phyloP scores from a whole-genome alignment of 257 asterid species.

The Coffea eugenioides region DNA sequence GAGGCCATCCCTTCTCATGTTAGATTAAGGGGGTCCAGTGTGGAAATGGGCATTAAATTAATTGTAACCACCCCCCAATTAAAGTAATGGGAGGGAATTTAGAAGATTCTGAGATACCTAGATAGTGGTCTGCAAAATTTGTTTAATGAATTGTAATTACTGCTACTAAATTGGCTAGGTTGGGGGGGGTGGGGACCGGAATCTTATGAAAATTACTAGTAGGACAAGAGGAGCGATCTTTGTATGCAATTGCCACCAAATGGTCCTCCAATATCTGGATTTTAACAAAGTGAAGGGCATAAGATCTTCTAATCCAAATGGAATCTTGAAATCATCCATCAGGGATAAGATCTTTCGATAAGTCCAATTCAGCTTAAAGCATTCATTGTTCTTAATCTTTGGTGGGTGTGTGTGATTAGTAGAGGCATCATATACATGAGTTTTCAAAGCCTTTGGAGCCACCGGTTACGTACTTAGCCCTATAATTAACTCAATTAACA shows the following conservation, averaged over 20 bases:
- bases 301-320: conserved; percentile 51
- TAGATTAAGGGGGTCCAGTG: no score
- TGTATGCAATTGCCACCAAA: conserved; percentile 4
- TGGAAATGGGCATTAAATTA: no score
- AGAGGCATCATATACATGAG: conserved; percentile 1
- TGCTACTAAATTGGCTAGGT: no score
- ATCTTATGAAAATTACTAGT: not conserved
- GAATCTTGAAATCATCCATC: conserved; percentile 35
- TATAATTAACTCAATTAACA: no score
- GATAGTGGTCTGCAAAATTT: not conserved
- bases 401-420: conserved; percentile 20
- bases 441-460: not conserved
- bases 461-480: no score
- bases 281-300: conserved; percentile 33
- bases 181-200: no score
- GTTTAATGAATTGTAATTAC: no score
- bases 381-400: conserved; percentile 18
- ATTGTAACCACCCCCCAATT: no score
- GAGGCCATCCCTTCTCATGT: no score
- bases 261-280: not conserved
- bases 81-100: conserved; percentile 11
- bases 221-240: conserved; percentile 18
- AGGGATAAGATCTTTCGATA: conserved; percentile 30
- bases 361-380: conserved; percentile 33
- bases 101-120: conserved; percentile 34